Conservation (phyloP, 208 protist genomes). For the Acanthamoeba lenticulata region DNA sequence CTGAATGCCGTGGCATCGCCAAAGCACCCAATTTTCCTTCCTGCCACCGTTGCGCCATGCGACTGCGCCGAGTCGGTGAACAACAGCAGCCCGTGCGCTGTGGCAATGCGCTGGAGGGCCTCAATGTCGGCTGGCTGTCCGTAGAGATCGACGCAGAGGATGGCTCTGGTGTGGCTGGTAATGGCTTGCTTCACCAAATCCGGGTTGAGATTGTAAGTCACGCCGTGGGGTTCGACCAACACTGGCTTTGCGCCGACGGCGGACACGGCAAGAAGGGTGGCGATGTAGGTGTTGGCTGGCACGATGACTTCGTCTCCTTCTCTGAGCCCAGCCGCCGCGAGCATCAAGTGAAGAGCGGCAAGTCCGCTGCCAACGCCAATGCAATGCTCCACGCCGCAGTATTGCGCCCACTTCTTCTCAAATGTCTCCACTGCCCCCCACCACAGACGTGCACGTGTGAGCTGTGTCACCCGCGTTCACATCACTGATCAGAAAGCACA, state of each 20-base stretch:
- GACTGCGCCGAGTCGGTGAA: neutral
- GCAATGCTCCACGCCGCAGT: neutral
- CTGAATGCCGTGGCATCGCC: neutral
- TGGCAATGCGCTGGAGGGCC: neutral
- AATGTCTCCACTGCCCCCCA: neutral
- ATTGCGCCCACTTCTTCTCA: neutral
- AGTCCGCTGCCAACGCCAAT: neutral
- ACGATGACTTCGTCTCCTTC: constrained; percentile 23
- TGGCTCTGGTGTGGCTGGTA: neutral
- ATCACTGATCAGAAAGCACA: no score
- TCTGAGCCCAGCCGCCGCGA: neutral
- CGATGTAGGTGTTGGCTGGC: constrained; percentile 28
- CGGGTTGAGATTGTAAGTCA: neutral
- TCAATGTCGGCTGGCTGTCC: constrained; percentile 22
- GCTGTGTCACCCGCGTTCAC: neutral
- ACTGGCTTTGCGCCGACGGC: neutral
- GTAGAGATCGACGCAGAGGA: neutral
- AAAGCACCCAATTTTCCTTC: neutral
- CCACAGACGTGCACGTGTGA: neutral
- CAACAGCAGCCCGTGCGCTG: neutral
- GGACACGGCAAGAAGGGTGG: neutral
- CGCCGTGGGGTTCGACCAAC: neutral
- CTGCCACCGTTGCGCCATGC: neutral
- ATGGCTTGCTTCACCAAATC: neutral
- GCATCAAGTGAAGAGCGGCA: neutral